phyloP scores from a whole-genome alignment of 805 yeast species.

The Brettanomyces bruxellensis region DNA sequence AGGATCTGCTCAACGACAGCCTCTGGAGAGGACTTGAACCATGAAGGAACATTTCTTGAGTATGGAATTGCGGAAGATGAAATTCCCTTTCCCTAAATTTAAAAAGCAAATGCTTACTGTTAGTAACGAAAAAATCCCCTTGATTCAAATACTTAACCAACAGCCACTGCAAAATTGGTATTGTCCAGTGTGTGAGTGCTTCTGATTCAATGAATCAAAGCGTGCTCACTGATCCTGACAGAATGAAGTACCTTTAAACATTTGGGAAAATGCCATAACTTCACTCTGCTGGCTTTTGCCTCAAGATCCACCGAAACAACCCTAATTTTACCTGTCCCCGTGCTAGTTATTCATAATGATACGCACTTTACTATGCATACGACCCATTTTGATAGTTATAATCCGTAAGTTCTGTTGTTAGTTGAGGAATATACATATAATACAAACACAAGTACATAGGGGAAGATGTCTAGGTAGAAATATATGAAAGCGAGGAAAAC shows the following conservation, averaged over 20 bases:
- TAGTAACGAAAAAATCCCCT: slow-evolving; percentile 24
- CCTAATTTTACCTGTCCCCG: slow-evolving; percentile 24
- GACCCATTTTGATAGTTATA: slow-evolving; percentile 76
- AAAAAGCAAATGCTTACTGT: slow-evolving; percentile 8
- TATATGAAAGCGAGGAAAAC: not conserved
- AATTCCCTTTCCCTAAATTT: slow-evolving; percentile 91
- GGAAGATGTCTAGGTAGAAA: not conserved
- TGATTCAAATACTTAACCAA: slow-evolving; percentile 21
- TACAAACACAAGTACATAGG: not conserved
- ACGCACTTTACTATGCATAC: slow-evolving; percentile 98
- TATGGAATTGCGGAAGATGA: slow-evolving; percentile 98
- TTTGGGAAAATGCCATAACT: not conserved
- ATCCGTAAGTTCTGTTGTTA: not conserved
- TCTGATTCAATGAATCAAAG: not conserved
- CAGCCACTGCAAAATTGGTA: slow-evolving; percentile 35
- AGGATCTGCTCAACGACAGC: slow-evolving; percentile 95
- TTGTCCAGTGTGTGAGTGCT: slow-evolving; percentile 30
- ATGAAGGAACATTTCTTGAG: slow-evolving; percentile 97
- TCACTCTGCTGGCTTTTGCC: slow-evolving; percentile 6
- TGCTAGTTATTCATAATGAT: slow-evolving; percentile 11
- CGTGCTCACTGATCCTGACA: not conserved
- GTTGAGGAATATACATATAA: not conserved
- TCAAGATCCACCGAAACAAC: slow-evolving; percentile 18
- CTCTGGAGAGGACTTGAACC: slow-evolving; percentile 97
- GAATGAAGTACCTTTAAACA: not conserved